Base-by-base conservation (phyloP, 73 alveolate species). In the Diophrys sp. region DNA sequence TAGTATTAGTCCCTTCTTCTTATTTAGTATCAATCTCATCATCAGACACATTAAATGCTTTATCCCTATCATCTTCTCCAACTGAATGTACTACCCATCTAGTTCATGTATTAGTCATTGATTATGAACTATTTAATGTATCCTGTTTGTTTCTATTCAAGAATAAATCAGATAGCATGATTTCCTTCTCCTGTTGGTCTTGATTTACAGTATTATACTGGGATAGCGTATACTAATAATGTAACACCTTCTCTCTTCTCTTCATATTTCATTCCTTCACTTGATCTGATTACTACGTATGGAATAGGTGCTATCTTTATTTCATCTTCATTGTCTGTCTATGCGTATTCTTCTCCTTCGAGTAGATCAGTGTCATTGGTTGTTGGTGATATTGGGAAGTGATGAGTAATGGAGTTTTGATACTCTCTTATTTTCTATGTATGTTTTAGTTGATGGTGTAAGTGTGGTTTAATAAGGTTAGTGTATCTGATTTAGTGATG, bases 381-480 rank as follows among this genome's bases (percentile, higher is more conserved):
- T n/a, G n/a, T n/a, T n/a, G n/a, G n/a, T n/a, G n/a, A n/a, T n/a
- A n/a, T n/a, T n/a, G n/a, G n/a, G n/a, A n/a, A n/a, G n/a, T n/a
- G n/a, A n/a, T n/a, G n/a, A n/a, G n/a, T n/a, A n/a, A n/a, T n/a
- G 87, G 31, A 67, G 80, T 71, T n/a, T 54, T 29, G 11, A 86
- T 44, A 23, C 70, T 29, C 0, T 86, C 93, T 29, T 73, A 68
- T 25, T 86, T 86, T 67, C 67, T 74, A 55, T 84, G 28, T 62
- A 77, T 54, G 70, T 67, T 55, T 2, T 67, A 25, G 70, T 73
- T 79, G 0, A 74, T 44, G 53, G 31, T 56, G 24, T 57, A 90
- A 71, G 54, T 83, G 86, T 14, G 87, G 87, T 56, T 87, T 71
- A 82, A 90, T 70, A 91, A 93, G 86, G 70, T 90, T 90, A 1